These are phyloP conservation scores for Boletellus sp. DNA, from an alignment of 1,284 basidiomycete genomes.

Conservation along the genomic window DNA sequence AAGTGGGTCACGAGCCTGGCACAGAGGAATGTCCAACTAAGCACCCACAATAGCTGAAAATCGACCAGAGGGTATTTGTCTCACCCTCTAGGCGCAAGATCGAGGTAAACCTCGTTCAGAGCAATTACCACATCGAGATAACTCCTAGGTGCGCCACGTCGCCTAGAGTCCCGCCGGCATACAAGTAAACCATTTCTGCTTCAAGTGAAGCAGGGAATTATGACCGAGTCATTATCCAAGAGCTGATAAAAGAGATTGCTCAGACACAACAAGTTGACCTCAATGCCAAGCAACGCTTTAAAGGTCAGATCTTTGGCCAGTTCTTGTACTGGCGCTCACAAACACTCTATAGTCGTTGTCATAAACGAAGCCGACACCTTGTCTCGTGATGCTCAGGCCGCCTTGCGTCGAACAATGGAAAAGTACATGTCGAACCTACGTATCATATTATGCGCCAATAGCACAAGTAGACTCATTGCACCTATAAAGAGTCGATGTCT, in stretches of 20 bases:
- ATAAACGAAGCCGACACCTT: conserved; percentile 98
- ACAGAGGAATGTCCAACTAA: conserved; percentile 5
- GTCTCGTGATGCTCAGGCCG: conserved; percentile 94
- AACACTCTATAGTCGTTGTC: conserved; percentile 77
- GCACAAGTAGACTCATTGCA: conserved; percentile 93
- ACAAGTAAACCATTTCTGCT: conserved; percentile 2
- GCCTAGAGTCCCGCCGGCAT: background rate
- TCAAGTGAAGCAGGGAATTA: conserved; percentile 92
- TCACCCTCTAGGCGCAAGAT: conserved; percentile 94
- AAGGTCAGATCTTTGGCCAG: conserved; percentile 55
- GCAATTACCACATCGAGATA: conserved; percentile 97
- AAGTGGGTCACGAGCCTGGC: conserved; percentile 48
- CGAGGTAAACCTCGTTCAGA: conserved; percentile 96
- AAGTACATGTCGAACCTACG: conserved; percentile 99
- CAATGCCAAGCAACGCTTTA: conserved; percentile 93
- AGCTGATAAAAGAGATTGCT: conserved; percentile 96
- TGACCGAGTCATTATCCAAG: conserved; percentile 94
- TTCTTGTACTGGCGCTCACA: conserved; percentile 4
- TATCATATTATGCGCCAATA: conserved; percentile 96
- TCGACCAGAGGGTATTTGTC: conserved; percentile 95
- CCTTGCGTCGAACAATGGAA: conserved; percentile 97
- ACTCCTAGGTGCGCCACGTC: conserved; percentile 78
- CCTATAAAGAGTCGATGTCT: conserved; percentile 96
- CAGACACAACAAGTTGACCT: conserved; percentile 98
- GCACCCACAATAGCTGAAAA: conserved; percentile 72